These are phyloP conservation scores for Geranomyces michiganensis DNA, from an alignment of 192 early-diverging fungal genomes.

Conservation along the genomic window DNA sequence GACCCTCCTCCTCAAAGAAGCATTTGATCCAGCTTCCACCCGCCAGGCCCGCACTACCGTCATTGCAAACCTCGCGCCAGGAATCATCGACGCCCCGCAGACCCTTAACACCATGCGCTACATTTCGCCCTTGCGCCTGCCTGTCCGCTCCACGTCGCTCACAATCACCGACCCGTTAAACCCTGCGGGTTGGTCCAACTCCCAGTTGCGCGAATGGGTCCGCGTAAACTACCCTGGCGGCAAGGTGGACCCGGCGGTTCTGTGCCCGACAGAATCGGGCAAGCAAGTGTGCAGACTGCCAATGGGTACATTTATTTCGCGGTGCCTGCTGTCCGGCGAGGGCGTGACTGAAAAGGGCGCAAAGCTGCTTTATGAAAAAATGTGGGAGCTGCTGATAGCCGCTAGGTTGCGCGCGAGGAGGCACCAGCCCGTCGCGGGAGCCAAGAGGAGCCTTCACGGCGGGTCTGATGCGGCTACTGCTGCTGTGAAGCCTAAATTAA, in stretches of 20 bases:
- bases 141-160: not conserved
- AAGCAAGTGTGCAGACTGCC: constrained; percentile 46
- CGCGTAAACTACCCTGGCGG: constrained; percentile 4
- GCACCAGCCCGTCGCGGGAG: constrained; percentile 12
- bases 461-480: not conserved
- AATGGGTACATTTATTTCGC: constrained; percentile 45
- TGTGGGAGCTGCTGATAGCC: constrained; percentile 47
- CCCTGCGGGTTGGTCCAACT: constrained; percentile 48
- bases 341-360: constrained; percentile 40
- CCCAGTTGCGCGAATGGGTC: constrained; percentile 44
- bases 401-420: constrained; percentile 29
- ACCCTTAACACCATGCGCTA: constrained; percentile 52
- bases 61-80: constrained; percentile 43
- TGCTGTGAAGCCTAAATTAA: not conserved
- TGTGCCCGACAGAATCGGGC: constrained; percentile 51
- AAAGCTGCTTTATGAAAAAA: constrained; percentile 46
- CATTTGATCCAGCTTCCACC: constrained; percentile 48
- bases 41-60: constrained; percentile 47
- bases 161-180: constrained; percentile 33
- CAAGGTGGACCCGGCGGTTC: constrained; percentile 26
- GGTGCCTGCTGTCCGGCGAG: constrained; percentile 35
- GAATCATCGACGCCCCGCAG: constrained; percentile 38
- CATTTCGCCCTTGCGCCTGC: constrained; percentile 38
- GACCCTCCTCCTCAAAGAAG: constrained; percentile 54
- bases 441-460: not conserved